A percentile compares a stretch with the other conserved stretches of the same genome.
phyloP scores from a whole-genome alignment of 306 rosid species.

The Quercus gilva region DNA sequence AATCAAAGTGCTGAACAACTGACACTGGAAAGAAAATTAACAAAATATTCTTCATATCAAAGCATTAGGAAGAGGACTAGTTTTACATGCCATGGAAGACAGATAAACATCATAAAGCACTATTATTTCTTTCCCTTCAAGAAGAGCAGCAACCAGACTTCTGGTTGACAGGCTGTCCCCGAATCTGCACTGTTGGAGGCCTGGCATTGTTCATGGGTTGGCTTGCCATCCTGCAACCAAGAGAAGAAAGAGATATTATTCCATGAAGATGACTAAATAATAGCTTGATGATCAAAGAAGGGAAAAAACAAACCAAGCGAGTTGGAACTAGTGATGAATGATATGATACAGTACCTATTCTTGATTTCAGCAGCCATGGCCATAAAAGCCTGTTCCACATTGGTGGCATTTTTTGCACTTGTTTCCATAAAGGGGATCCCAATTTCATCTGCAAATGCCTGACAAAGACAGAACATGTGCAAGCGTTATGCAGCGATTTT shows the following conservation, averaged over 20 bases:
- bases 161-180: constrained; percentile 99
- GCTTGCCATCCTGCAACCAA: constrained; percentile 88
- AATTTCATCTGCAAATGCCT: constrained; percentile 86
- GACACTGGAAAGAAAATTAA: constrained; percentile 37
- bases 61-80: constrained; percentile 43
- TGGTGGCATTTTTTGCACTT: constrained; percentile 69
- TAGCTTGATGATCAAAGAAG: no score
- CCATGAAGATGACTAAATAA: no score
- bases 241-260: neutral
- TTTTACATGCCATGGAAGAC: constrained; percentile 52
- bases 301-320: no score
- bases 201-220: constrained; percentile 90
- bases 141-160: constrained; percentile 96
- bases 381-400: constrained; percentile 82
- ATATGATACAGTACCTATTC: constrained; percentile 44
- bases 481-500: constrained; percentile 5
- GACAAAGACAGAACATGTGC: constrained; percentile 18
- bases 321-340: no score
- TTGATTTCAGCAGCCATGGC: constrained; percentile 84
- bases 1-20: constrained; percentile 50
- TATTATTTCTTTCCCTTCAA: constrained; percentile 42
- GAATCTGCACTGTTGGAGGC: constrained; percentile 95
- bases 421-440: constrained; percentile 85
- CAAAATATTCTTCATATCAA: constrained; percentile 39
- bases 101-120: constrained; percentile 38